Percentiles rank a stretch among this genome's conserved stretches.
Evolutionary conservation across 129 eudicot genomes (phyloP).

Genomic region (Kitagawia praeruptora): DNA sequence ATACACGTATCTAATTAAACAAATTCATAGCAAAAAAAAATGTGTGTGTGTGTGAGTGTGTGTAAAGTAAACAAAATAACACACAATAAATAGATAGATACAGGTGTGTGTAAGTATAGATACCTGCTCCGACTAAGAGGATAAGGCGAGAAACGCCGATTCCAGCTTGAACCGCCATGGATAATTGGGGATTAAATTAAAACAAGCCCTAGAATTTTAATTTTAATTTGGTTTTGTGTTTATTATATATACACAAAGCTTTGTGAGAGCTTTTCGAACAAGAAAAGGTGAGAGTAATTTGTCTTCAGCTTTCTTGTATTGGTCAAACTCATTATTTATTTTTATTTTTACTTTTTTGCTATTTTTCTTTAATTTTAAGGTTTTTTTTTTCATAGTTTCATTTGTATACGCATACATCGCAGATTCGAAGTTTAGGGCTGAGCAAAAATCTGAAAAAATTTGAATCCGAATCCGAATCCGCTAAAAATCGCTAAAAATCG

Average conservation of each 20-base stretch:
- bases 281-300: not conserved
- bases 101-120: not conserved
- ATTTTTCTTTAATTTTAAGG: too few species aligned
- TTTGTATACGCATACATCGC: too few species aligned
- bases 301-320: too few species aligned
- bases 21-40: not conserved
- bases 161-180: constrained; percentile 84
- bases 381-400: too few species aligned
- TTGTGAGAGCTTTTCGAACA: not conserved
- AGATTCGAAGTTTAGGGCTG: too few species aligned
- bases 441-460: too few species aligned
- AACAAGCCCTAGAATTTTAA: not conserved
- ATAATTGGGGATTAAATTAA: not conserved
- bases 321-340: too few species aligned
- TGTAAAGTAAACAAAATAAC: not conserved
- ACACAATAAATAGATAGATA: too few species aligned
- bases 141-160: constrained; percentile 62
- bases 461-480: too few species aligned
- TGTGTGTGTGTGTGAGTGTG: not conserved
- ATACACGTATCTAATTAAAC: not conserved
- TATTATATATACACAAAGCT: not conserved
- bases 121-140: constrained; percentile 70
- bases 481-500: too few species aligned
- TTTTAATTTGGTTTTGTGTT: not conserved
- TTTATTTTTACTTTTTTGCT: too few species aligned